Percentiles rank a stretch among this genome's conserved stretches.
phyloP scores from a whole-genome alignment of 257 asterid species.

The Ophiorrhiza pumila region DNA sequence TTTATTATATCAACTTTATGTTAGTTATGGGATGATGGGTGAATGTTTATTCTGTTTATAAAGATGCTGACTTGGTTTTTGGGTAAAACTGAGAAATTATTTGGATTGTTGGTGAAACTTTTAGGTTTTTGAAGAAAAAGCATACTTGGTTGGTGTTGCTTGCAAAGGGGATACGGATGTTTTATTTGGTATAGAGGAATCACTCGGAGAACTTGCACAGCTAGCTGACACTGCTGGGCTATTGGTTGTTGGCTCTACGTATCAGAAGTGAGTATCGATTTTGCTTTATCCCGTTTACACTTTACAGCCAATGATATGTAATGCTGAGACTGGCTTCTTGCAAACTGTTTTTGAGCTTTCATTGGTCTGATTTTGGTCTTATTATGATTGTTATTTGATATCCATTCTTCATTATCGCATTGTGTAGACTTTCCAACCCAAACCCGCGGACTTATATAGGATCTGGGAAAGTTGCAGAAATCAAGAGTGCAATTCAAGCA shows the following conservation, averaged over 20 bases:
- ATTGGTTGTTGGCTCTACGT: slow-evolving; percentile 78
- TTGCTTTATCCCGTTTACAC: background rate
- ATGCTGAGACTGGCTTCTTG: background rate
- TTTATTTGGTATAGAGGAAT: slow-evolving; percentile 76
- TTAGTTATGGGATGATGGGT: background rate
- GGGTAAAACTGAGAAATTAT: slow-evolving; percentile 5
- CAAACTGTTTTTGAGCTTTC: background rate
- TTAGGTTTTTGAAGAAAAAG: slow-evolving; percentile 90
- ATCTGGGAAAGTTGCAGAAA: slow-evolving; percentile 93
- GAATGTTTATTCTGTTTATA: background rate
- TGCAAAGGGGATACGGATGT: slow-evolving; percentile 58
- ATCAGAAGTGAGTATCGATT: slow-evolving; percentile 60
- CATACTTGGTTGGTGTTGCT: slow-evolving; percentile 81
- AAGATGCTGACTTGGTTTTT: background rate
- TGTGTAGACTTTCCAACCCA: slow-evolving; percentile 67
- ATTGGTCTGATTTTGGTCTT: background rate
- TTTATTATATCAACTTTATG: background rate
- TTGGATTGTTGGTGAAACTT: slow-evolving; percentile 10
- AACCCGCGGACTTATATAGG: slow-evolving; percentile 93
- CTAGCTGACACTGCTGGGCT: slow-evolving; percentile 98
- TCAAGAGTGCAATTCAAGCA: slow-evolving; percentile 83
- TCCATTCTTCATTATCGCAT: slow-evolving; percentile 20
- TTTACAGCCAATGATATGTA: background rate
- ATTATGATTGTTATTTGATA: background rate
- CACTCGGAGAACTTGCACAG: slow-evolving; percentile 83